phyloP scores from a whole-genome alignment of 148 eudicot species.

The Oxyria digyna region DNA sequence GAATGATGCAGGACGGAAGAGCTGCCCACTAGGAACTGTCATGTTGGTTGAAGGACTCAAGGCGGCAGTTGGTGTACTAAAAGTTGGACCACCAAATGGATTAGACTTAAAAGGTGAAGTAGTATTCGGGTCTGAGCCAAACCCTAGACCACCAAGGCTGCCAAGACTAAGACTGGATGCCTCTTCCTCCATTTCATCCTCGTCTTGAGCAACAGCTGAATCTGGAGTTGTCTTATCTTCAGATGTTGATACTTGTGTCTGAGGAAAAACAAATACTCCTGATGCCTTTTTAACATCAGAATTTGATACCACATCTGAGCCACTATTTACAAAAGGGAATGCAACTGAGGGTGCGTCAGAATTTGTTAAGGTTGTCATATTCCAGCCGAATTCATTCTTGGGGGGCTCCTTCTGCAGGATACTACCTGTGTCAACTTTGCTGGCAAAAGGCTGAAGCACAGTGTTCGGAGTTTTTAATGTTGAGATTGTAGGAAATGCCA shows the following conservation, averaged over 20 bases:
- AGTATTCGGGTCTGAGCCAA: conserved; percentile 43
- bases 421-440: conserved; percentile 17
- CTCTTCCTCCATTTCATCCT: conserved; percentile 99
- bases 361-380: conserved; percentile 12
- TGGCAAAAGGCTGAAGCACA: conserved; percentile 17
- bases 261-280: conserved; percentile 12
- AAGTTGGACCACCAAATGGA: conserved; percentile 55
- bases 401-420: conserved; percentile 11
- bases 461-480: conserved; percentile 9
- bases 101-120: conserved; percentile 32
- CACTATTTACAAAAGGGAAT: conserved; percentile 20
- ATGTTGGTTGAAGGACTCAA: conserved; percentile 19
- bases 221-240: conserved; percentile 12
- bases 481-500: conserved; percentile 15
- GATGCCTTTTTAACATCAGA: conserved; percentile 23
- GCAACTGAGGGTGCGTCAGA: conserved; percentile 18
- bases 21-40: conserved; percentile 51
- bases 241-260: conserved; percentile 17
- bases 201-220: conserved; percentile 28
- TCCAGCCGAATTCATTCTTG: background rate
- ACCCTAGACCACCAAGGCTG: conserved; percentile 66
- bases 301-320: conserved; percentile 13
- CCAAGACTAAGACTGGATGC: conserved; percentile 43
- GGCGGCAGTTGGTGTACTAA: conserved; percentile 13
- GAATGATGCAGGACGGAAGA: conserved; percentile 87